These are phyloP conservation scores for Penicillium paxilli DNA, from an alignment of 495 filamentous ascomycete genomes.

Conservation along the genomic window DNA sequence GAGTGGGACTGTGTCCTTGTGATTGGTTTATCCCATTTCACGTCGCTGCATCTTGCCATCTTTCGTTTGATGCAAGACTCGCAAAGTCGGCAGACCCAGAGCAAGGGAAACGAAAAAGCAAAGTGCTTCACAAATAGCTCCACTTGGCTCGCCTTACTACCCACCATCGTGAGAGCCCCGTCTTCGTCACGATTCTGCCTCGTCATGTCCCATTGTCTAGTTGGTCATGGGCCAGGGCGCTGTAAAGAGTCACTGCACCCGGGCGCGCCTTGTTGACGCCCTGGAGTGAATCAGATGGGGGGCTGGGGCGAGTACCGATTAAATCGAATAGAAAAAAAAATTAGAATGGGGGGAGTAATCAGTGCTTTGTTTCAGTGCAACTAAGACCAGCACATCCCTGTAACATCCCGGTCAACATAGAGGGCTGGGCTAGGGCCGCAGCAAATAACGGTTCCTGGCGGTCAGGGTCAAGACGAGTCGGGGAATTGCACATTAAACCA, in stretches of 20 bases:
- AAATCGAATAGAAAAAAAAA: neutral
- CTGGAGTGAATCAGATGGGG: neutral
- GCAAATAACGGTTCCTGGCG: slow-evolving; percentile 28
- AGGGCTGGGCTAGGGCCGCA: slow-evolving; percentile 18
- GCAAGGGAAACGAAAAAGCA: neutral
- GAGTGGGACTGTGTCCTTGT: neutral
- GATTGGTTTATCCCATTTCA: neutral
- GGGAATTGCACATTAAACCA: slow-evolving; percentile 13
- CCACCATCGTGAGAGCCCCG: neutral
- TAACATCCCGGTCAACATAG: slow-evolving; percentile 10
- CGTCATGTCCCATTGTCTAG: neutral
- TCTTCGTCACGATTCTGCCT: neutral
- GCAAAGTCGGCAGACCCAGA: neutral
- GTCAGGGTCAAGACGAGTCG: slow-evolving; percentile 19
- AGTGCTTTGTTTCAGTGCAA: slow-evolving; percentile 5
- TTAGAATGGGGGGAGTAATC: neutral
- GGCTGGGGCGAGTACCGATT: neutral
- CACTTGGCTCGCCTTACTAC: neutral
- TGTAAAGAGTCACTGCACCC: neutral
- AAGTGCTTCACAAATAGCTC: neutral
- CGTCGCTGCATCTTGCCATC: neutral
- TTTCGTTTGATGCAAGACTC: neutral
- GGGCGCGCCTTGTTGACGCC: neutral
- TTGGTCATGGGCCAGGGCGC: neutral
- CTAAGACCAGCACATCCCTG: slow-evolving; percentile 14